Conservation (phyloP, 2,329 filamentous ascomycete species). For the Parasarocladium wereldwijsianum region DNA sequence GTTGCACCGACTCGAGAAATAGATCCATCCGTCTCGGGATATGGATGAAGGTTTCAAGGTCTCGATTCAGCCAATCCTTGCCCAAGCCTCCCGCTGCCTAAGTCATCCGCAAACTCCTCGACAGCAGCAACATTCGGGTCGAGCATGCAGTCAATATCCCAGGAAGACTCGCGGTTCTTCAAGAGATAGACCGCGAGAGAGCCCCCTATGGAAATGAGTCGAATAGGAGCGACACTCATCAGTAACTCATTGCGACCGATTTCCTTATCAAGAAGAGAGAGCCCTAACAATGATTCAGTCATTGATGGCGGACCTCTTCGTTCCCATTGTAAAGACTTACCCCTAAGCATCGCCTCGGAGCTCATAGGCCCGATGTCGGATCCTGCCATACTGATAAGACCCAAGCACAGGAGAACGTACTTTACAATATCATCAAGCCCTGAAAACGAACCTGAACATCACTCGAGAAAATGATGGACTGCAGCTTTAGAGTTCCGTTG, state of each 20-base stretch:
- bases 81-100: conserved; percentile 5
- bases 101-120: conserved; percentile 9
- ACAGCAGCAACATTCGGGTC: conserved; percentile 12
- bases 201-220: conserved; percentile 12
- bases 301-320: too few species aligned
- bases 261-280: conserved; percentile 10
- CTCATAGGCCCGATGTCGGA: too few species aligned
- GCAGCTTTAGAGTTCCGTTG: too few species aligned
- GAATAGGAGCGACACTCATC: conserved; percentile 13
- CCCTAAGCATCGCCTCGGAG: too few species aligned
- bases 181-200: conserved; percentile 11
- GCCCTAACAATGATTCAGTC: too few species aligned
- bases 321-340: too few species aligned
- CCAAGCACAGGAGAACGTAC: too few species aligned
- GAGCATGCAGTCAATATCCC: conserved; percentile 12
- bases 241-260: conserved; percentile 11
- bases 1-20: conserved; percentile 11
- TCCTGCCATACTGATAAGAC: too few species aligned
- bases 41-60: conserved; percentile 10
- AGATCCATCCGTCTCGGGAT: conserved; percentile 7
- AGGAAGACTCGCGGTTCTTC: conserved; percentile 9
- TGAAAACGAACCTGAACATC: too few species aligned
- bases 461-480: too few species aligned
- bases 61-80: conserved; percentile 12
- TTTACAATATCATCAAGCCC: too few species aligned